Evolutionary conservation across 1,139 yeast genomes (phyloP), one percentile per base, ranked within the genome.

Genomic region (Geotrichum bryndzae): DNA sequence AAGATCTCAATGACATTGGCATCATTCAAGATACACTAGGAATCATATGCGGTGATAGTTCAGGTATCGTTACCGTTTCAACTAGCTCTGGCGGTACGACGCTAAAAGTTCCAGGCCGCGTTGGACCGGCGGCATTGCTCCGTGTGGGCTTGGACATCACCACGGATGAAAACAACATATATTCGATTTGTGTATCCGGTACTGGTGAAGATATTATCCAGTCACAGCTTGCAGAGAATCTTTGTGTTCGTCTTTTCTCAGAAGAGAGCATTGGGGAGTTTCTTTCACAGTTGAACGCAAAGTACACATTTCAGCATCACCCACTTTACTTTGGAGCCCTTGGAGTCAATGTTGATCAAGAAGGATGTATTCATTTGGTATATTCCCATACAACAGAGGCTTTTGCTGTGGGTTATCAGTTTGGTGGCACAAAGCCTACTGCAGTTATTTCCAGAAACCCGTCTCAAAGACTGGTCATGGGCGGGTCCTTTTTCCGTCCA

Each of bases 1-100:
- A 23, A 48, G 48, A 3, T 46, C 3, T 38, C 50, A 25, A 41
- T 15, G 56, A 38, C 15, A 48, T 56, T n/a, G 53, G 53, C 38
- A 52, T 53, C 5, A 52, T 59, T 33, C 60, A 68, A 10, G 78
- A 75, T 60, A 78, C 80, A 0, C 73, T 77, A 4, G 80, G 80
- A 0, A 74, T 76, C 2, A 72, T 77, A 11, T 73, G 75, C 38
- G 64, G 74, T 0, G 75, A 70, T 56, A 48, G 27, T 1, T 25
- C 53, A 3, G 73, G 73, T 0, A 61, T 64, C 5, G 54, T 73
- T 3, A 68, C 73, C 5, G 75, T 72, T 1, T 74, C 72, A 8
- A 68, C 78, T 1, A 73, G 78, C 63, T 77, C 80, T 0, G 80
- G 81, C 2, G 80, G 80, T 0, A 66, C 72, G 0, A 64, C 74